Evolutionary conservation across 257 asterid species (phyloP), one percentile per base, ranked within the genome.

Genomic region (Nyctanthes arbortristis): DNA sequence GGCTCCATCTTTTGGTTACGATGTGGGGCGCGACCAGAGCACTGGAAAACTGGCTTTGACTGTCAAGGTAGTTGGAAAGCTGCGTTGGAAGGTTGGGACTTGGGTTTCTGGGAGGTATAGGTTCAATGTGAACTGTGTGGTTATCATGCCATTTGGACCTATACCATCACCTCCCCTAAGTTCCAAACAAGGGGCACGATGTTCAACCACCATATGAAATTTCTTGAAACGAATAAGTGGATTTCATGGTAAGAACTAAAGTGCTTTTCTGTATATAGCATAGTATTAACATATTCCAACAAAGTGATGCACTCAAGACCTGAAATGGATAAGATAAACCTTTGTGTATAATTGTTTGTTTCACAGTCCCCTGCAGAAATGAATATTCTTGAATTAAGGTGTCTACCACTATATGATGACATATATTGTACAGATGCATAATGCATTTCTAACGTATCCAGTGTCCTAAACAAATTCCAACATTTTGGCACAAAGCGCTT

Each of bases 91-190:
- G 77, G 93, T 94, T n/a, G 96, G 97, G 14, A 86, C 81, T 57
- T 94, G 96, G 95, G 95, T 89, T 72, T 91, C 99, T 0, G 93
- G 99, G 7, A 89, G 89, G 82, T 86, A 94, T 14, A 79, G 97
- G 75, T 89, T 91, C 60, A 66, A 74, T n/a, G 90, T 89, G 0
- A 82, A 77, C 55, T 94, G 99, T 70, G 45, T 82, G 11, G 85
- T 92, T 2, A 22, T 86, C 40, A 74, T 94, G 92, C 93, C 95
- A 1, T 70, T 87, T 54, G 96, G 89, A 10, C 67, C 77, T 47
- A 65, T 83, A 35, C 89, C 97, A 16, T 79, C 90, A 4, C 93
- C 82, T 3, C 97, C 96, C 0, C 45, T 86, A 5, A 80, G 80
- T 25, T 83, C 89, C 2, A 79, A 24, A 59, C 96, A 84, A 37